Percentiles rank a stretch among this genome's conserved stretches.
These are phyloP conservation scores for Jamesozyma lodderae DNA, from an alignment of 805 yeast genomes.

Conservation along the genomic window DNA sequence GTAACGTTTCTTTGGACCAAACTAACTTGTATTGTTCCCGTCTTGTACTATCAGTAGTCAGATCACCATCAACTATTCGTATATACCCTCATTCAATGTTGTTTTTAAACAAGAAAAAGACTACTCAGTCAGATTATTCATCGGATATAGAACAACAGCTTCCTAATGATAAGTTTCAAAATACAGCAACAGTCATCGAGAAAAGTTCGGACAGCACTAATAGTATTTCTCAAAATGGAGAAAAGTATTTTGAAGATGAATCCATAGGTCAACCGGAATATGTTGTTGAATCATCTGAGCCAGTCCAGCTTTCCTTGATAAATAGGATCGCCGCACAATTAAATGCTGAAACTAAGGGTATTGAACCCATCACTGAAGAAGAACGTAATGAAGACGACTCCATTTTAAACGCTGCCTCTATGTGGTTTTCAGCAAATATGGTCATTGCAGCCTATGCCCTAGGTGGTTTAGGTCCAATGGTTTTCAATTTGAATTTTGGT, in stretches of 20 bases:
- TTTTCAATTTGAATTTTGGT: conserved; percentile 64
- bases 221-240: not conserved
- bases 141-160: not conserved
- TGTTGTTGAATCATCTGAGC: conserved; percentile 12
- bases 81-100: too few species aligned
- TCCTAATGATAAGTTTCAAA: conserved; percentile 39
- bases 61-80: too few species aligned
- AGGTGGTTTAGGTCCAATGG: conserved; percentile 61
- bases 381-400: conserved; percentile 58
- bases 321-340: conserved; percentile 17
- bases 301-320: conserved; percentile 12
- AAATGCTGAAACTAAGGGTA: conserved; percentile 61
- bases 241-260: not conserved
- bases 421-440: conserved; percentile 89
- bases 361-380: conserved; percentile 70
- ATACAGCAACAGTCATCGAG: too few species aligned
- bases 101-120: too few species aligned
- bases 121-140: not conserved
- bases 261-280: conserved; percentile 5
- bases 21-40: too few species aligned
- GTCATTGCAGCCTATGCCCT: conserved; percentile 76
- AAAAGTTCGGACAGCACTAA: too few species aligned
- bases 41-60: too few species aligned
- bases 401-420: conserved; percentile 60
- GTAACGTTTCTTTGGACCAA: too few species aligned